phyloP scores from a whole-genome alignment of 768 basidiomycete genomes.

The Tricholoma sp. region DNA sequence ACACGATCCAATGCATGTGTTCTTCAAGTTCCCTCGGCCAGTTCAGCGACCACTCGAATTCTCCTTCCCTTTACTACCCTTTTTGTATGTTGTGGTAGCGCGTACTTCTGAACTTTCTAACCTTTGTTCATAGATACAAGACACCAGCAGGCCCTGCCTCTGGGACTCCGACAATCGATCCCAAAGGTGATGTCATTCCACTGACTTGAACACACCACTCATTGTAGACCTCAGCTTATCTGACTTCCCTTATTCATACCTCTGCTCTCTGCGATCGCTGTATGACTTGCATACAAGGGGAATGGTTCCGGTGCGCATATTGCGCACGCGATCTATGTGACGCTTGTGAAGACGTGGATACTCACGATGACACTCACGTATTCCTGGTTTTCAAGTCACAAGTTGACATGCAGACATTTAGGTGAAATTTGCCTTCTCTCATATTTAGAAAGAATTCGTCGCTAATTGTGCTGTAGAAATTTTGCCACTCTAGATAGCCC shows the following conservation, averaged over 20 bases:
- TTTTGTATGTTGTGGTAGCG: conserved; percentile 41
- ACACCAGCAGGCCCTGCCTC: conserved; percentile 53
- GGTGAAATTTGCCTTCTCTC: conserved; percentile 35
- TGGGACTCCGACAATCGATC: conserved; percentile 37
- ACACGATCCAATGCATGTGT: conserved; percentile 83
- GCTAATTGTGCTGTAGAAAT: conserved; percentile 27
- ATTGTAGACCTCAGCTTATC: conserved; percentile 44
- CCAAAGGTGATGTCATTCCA: conserved; percentile 44
- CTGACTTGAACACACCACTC: neutral
- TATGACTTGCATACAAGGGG: conserved; percentile 74
- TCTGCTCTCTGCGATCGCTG: conserved; percentile 85
- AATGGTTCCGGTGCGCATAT: conserved; percentile 89
- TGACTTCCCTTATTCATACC: conserved; percentile 53
- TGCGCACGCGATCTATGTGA: conserved; percentile 87
- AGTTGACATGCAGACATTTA: conserved; percentile 73
- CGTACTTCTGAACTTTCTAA: conserved; percentile 4
- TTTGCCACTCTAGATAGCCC: conserved; percentile 58
- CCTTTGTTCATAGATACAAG: conserved; percentile 47
- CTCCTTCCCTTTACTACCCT: conserved; percentile 58
- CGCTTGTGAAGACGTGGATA: conserved; percentile 73
- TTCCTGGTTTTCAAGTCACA: conserved; percentile 87
- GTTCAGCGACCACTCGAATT: conserved; percentile 56
- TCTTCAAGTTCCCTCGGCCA: conserved; percentile 82
- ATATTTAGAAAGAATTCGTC: neutral
- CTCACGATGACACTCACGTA: conserved; percentile 76